A percentile compares a stretch with the other conserved stretches of the same genome.
These are phyloP conservation scores for Heteromeles arbutifolia DNA, from an alignment of 306 rosid species.

Conservation along the genomic window DNA sequence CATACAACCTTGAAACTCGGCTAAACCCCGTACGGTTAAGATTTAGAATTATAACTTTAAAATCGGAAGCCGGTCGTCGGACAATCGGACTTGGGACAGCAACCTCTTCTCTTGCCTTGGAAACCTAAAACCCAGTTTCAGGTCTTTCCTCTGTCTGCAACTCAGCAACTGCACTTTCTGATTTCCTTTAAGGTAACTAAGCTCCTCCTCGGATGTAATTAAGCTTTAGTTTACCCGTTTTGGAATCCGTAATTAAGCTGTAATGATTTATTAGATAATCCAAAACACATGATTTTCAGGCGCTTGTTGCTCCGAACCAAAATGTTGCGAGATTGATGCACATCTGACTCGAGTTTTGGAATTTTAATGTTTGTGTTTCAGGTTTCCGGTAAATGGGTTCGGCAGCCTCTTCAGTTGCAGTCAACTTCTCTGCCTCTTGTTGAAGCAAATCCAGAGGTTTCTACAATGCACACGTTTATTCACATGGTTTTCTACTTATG, in stretches of 20 bases:
- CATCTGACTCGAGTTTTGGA: neutral
- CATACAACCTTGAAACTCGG: neutral
- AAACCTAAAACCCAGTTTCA: neutral
- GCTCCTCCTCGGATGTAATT: neutral
- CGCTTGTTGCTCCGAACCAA: neutral
- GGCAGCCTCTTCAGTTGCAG: constrained; percentile 17
- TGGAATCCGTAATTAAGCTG: neutral
- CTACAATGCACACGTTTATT: neutral
- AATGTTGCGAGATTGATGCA: neutral
- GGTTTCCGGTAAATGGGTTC: constrained; percentile 12
- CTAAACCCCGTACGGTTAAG: neutral
- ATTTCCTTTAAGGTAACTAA: constrained; percentile 8
- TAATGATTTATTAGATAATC: neutral
- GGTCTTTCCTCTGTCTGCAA: neutral
- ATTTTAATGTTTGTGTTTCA: constrained; percentile 13
- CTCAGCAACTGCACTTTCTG: neutral
- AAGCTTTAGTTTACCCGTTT: neutral
- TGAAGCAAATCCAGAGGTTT: constrained; percentile 37
- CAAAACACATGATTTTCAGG: neutral
- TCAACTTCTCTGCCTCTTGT: constrained; percentile 2
- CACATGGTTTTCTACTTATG: neutral
- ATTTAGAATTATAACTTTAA: neutral
- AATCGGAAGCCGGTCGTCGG: neutral
- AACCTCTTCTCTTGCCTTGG: neutral
- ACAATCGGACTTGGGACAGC: neutral